Conservation (phyloP, 352 stramenopile genomes). For the Phytophthora citrophthora region DNA sequence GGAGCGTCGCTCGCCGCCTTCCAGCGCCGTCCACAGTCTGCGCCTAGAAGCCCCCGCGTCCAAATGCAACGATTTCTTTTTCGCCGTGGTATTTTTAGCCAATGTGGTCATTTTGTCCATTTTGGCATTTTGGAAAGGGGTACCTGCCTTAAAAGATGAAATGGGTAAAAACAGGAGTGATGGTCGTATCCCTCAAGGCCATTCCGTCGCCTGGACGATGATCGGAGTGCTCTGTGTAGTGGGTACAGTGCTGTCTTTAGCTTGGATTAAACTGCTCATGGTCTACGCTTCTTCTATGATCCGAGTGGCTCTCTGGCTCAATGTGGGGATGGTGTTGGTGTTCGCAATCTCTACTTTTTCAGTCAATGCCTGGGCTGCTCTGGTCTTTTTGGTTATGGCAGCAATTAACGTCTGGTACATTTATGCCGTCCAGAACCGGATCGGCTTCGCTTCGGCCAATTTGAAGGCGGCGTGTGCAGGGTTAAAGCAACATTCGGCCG, state of each 20-base stretch:
- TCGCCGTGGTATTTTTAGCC: conserved; percentile 72
- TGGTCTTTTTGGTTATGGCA: conserved; percentile 64
- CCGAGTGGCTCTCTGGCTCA: conserved; percentile 81
- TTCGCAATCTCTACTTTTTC: conserved; percentile 72
- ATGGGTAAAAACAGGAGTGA: conserved; percentile 35
- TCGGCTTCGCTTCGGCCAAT: conserved; percentile 84
- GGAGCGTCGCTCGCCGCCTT: conserved; percentile 23
- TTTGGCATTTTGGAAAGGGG: conserved; percentile 75
- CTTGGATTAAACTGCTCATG: conserved; percentile 86
- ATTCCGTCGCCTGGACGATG: conserved; percentile 60
- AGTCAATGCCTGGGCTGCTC: conserved; percentile 63
- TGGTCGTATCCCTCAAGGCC: conserved; percentile 35
- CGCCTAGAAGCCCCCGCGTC: conserved; percentile 59
- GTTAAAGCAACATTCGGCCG: conserved; percentile 54
- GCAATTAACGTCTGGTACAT: conserved; percentile 89
- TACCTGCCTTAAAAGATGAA: conserved; percentile 62
- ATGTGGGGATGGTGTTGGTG: conserved; percentile 71
- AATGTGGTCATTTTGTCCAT: conserved; percentile 65
- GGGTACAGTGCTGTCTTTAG: conserved; percentile 59
- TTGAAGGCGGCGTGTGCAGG: conserved; percentile 74
- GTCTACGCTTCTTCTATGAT: conserved; percentile 80
- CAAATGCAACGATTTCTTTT: conserved; percentile 79
- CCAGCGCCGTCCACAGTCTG: conserved; percentile 59
- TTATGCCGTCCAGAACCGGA: conserved; percentile 78
- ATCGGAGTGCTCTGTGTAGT: conserved; percentile 55